Conservation (phyloP, 768 basidiomycete species). For the Kwoniella pini region DNA sequence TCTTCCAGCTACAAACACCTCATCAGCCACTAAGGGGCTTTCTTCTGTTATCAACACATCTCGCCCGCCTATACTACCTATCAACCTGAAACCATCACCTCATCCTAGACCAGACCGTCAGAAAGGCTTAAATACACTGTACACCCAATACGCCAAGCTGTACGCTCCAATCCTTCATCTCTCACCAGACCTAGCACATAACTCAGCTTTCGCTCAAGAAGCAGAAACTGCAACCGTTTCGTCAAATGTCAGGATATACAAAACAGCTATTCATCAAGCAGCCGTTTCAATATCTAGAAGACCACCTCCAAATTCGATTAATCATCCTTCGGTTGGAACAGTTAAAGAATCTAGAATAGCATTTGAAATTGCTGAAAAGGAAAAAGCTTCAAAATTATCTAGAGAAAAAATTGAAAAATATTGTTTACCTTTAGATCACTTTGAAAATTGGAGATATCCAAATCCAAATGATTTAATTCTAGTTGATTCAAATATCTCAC, state of each 20-base stretch:
- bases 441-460: conserved; percentile 71
- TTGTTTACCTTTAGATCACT: conserved; percentile 62
- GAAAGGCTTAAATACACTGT: conserved; percentile 46
- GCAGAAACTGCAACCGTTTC: conserved; percentile 38
- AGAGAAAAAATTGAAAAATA: conserved; percentile 60
- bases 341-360: conserved; percentile 46
- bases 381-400: conserved; percentile 42
- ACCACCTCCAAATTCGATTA: conserved; percentile 28
- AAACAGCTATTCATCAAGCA: conserved; percentile 48
- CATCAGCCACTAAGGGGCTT: neutral
- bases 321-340: conserved; percentile 53
- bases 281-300: conserved; percentile 44
- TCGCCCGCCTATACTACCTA: conserved; percentile 29
- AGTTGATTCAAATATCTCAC: conserved; percentile 56
- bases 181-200: conserved; percentile 40
- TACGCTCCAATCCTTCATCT: conserved; percentile 32
- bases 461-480: conserved; percentile 63
- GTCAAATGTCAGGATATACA: conserved; percentile 41
- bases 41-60: neutral
- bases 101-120: conserved; percentile 48
- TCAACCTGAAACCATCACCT: conserved; percentile 31
- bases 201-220: conserved; percentile 44
- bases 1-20: neutral
- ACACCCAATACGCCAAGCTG: conserved; percentile 48
- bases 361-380: conserved; percentile 35